phyloP scores from a whole-genome alignment of 2,329 filamentous ascomycete genomes.

The Thermochaetoides dissita region DNA sequence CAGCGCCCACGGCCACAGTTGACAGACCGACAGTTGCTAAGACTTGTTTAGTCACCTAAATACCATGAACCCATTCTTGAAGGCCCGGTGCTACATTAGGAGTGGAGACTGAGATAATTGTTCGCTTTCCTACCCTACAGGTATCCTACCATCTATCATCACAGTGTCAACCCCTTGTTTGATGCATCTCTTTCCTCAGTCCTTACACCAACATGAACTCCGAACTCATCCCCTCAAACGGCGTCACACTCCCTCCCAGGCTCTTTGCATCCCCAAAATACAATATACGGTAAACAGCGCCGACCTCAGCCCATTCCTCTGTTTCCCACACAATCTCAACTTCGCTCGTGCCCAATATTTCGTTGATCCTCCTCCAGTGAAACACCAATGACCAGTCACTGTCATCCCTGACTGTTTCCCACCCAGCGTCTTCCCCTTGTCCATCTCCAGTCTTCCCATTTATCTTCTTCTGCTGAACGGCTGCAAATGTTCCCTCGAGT shows the following conservation, averaged over 20 bases:
- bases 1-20: no score
- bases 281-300: constrained; percentile 56
- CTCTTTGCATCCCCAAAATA: constrained; percentile 79
- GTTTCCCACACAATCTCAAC: constrained; percentile 73
- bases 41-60: no score
- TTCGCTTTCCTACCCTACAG: no score
- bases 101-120: no score
- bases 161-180: neutral
- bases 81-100: no score
- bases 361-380: constrained; percentile 61
- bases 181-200: no score
- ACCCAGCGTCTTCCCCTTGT: constrained; percentile 27
- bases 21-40: no score
- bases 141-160: no score
- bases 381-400: constrained; percentile 74
- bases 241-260: constrained; percentile 42
- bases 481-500: constrained; percentile 62
- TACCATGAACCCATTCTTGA: no score
- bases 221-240: constrained; percentile 56
- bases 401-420: constrained; percentile 58
- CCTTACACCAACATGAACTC: constrained; percentile 30
- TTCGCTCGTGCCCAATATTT: constrained; percentile 59
- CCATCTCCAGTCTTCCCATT: neutral
- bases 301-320: constrained; percentile 41
- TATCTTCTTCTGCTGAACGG: constrained; percentile 50